Base-by-base conservation (phyloP, 306 rosid genomes). In the Quercus agrifolia region DNA sequence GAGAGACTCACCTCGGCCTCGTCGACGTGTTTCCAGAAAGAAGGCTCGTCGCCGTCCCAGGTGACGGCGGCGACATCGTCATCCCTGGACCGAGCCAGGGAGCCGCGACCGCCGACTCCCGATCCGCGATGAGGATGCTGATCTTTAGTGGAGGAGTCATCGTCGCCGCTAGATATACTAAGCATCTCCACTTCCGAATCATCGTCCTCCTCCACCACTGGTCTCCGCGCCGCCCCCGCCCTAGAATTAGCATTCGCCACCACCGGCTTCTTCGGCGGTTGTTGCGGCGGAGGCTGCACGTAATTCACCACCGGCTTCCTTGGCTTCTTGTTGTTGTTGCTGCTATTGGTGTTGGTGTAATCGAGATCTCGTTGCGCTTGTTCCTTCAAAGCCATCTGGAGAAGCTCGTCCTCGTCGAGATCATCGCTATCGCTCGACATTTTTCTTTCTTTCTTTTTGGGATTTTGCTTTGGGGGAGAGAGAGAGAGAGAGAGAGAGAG, bases 121-220 rank as follows among this genome's bases (percentile, higher is more conserved):
- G 46, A 41, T 41, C 27, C 72, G 30, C 59, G 70, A 25, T 57
- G 80, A 1, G 78, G 81, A 51, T 51, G 79, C 74, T 71, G 85
- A 80, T 81, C 88, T 46, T 63, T 79, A 20, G 76, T 83, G 19
- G 84, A 73, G 70, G 84, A 77, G 62, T 95, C 99, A 74, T 93
- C 99, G 5, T 95, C 99, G 18, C 99, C 99, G 70, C 99, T 95
- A 15, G 99, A 95, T 66, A 95, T 95, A 84, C 99, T 95, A 76
- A 95, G 96, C 99, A 95, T 89, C 85, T 95, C 99, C 4, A 93
- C 93, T 76, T 95, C 98, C 2, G 99, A 95, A 83, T 93, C 99
- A 6, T 95, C 99, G 44, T 95, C 99, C 0, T 93, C 93, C 35
- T 93, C 99, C 3, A 74, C 89, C 51, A 66, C 17, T 41, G 12